Percentiles rank a stretch among this genome's conserved stretches.
Conservation (phyloP, 2,329 filamentous ascomycete genomes). For the Xylariaceae sp. region DNA sequence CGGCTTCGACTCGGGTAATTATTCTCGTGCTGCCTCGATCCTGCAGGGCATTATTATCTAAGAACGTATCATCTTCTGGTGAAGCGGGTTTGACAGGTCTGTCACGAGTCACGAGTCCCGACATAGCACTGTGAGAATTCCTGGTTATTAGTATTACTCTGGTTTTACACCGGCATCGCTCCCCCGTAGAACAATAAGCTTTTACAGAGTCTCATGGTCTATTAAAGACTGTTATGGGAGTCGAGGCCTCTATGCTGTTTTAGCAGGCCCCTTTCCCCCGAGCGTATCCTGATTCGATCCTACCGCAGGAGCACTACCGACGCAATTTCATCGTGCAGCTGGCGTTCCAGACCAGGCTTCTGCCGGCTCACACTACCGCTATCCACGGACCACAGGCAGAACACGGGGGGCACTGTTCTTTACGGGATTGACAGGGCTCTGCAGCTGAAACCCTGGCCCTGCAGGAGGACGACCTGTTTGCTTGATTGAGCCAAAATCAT, state of each 20-base stretch:
- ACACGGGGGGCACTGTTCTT: neutral
- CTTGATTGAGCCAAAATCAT: slow-evolving; percentile 25
- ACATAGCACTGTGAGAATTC: neutral
- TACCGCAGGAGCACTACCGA: slow-evolving; percentile 30
- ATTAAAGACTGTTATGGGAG: no score
- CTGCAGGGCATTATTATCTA: slow-evolving; percentile 14
- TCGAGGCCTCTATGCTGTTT: no score
- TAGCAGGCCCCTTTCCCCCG: slow-evolving; percentile 8
- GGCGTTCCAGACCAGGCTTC: slow-evolving; percentile 23
- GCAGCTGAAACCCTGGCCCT: slow-evolving; percentile 28
- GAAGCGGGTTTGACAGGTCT: neutral
- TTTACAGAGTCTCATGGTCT: neutral
- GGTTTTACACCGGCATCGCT: no score
- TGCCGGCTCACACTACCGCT: slow-evolving; percentile 5
- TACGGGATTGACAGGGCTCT: slow-evolving; percentile 15
- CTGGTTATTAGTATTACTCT: no score
- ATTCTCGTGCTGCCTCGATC: slow-evolving; percentile 9
- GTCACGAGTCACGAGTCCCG: neutral
- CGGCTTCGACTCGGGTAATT: slow-evolving; percentile 10
- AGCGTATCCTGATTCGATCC: slow-evolving; percentile 16
- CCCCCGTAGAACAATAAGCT: no score
- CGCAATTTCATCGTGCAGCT: slow-evolving; percentile 31
- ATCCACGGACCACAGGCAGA: neutral
- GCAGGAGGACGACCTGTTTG: slow-evolving; percentile 21
- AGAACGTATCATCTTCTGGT: slow-evolving; percentile 9